Conservation (phyloP, 1,284 basidiomycete species). For the Veloporphyrellus conicus region DNA sequence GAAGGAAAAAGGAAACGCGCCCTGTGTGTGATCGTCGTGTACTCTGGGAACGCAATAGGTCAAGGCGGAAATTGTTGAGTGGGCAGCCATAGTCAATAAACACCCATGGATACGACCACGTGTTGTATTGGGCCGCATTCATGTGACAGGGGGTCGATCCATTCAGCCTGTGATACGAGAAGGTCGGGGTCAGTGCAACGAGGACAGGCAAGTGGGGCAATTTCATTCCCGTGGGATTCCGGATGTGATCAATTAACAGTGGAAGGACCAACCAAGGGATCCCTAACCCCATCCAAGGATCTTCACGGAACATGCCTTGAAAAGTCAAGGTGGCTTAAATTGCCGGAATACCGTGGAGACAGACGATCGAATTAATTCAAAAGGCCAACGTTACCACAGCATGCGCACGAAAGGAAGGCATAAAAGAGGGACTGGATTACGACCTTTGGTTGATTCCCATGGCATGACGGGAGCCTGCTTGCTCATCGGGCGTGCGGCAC, state of each 20-base stretch:
- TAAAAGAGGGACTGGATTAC: background rate
- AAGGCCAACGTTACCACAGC: background rate
- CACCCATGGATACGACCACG: background rate
- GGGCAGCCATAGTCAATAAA: background rate
- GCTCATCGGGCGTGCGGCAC: background rate
- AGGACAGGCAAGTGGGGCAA: constrained; percentile 2
- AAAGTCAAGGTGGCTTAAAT: background rate
- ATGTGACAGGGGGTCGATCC: constrained; percentile 16
- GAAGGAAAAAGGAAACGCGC: constrained; percentile 6
- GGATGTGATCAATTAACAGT: background rate
- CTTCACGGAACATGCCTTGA: background rate
- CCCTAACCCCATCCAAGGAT: constrained; percentile 1
- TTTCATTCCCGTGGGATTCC: constrained; percentile 20
- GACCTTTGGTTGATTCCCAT: background rate
- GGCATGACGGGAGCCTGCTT: background rate
- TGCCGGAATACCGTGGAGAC: constrained; percentile 4
- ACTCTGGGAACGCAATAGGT: constrained; percentile 1
- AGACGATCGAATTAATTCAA: background rate
- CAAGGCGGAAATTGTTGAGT: constrained; percentile 17
- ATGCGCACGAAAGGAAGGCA: background rate
- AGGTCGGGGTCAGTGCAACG: constrained; percentile 16
- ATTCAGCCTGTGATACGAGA: constrained; percentile 16
- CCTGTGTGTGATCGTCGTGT: constrained; percentile 8
- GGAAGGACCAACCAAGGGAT: background rate
- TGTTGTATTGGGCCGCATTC: background rate